These are phyloP conservation scores for Encephalitozoon intestinalis DNA, from an alignment of 371 early-diverging fungal genomes.

Conservation along the genomic window DNA sequence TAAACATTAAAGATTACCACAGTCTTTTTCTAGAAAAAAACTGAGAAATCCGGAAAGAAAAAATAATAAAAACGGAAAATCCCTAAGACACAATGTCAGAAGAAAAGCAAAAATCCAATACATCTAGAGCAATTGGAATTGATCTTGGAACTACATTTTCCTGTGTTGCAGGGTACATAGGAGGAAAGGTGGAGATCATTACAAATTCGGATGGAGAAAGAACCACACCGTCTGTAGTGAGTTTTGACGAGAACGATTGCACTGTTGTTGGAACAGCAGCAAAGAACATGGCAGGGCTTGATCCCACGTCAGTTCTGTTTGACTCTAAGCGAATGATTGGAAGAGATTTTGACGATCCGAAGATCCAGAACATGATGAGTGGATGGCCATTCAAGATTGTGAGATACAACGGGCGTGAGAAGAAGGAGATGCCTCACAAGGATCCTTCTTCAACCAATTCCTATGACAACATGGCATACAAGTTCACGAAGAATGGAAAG, in stretches of 20 bases:
- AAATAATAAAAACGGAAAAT: not conserved
- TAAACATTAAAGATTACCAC: not conserved
- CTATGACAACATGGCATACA: constrained; percentile 32
- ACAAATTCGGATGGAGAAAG: constrained; percentile 91
- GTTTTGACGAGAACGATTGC: constrained; percentile 73
- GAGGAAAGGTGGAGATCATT: constrained; percentile 66
- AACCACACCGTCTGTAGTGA: constrained; percentile 83
- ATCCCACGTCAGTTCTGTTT: constrained; percentile 76
- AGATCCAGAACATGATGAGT: constrained; percentile 50
- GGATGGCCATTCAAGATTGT: constrained; percentile 60
- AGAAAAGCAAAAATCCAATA: constrained; percentile 42
- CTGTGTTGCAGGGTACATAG: constrained; percentile 87
- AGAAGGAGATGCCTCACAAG: constrained; percentile 38
- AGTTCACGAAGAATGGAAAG: constrained; percentile 37
- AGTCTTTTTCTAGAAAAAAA: constrained; percentile 9
- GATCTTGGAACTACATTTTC: constrained; percentile 98
- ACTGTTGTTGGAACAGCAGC: constrained; percentile 79
- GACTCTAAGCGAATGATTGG: constrained; percentile 91
- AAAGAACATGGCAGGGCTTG: constrained; percentile 80
- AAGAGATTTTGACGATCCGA: constrained; percentile 61
- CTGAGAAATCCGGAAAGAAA: constrained; percentile 11
- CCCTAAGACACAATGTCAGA: not conserved
- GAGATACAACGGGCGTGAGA: constrained; percentile 9
- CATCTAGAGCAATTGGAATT: constrained; percentile 60
- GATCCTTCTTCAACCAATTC: constrained; percentile 27